phyloP scores from a whole-genome alignment of 2,329 filamentous ascomycete genomes.

The Trichoderma harzianum region DNA sequence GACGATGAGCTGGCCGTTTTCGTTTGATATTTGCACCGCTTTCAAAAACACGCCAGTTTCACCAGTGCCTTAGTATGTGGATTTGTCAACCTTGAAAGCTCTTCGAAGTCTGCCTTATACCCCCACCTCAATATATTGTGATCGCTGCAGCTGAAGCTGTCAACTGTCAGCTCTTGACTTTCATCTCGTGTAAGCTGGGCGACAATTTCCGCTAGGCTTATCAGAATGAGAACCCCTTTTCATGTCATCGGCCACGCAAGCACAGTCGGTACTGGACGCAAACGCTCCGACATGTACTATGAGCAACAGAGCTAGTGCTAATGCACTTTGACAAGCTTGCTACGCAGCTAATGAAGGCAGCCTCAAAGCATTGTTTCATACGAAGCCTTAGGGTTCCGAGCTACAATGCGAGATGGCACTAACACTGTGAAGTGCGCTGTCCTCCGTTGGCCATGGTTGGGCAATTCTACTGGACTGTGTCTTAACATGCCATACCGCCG shows the following conservation, averaged over 20 bases:
- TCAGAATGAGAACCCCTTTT: neutral
- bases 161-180: neutral
- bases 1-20: constrained; percentile 1
- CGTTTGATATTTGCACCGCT: neutral
- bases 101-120: neutral
- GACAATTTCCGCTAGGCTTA: neutral
- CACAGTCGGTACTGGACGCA: neutral
- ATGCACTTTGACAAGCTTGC: neutral
- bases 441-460: neutral
- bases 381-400: neutral
- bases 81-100: neutral
- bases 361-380: neutral
- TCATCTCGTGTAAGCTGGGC: neutral
- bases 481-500: neutral
- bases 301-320: neutral
- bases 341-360: neutral
- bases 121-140: neutral
- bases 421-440: constrained; percentile 1
- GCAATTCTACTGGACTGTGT: neutral
- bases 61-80: neutral
- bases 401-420: constrained; percentile 1
- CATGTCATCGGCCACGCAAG: neutral
- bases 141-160: neutral
- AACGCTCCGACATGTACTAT: neutral
- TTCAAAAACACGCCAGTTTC: neutral